Conservation (phyloP, 1,284 basidiomycete species). For the Naganishia cerealis region DNA sequence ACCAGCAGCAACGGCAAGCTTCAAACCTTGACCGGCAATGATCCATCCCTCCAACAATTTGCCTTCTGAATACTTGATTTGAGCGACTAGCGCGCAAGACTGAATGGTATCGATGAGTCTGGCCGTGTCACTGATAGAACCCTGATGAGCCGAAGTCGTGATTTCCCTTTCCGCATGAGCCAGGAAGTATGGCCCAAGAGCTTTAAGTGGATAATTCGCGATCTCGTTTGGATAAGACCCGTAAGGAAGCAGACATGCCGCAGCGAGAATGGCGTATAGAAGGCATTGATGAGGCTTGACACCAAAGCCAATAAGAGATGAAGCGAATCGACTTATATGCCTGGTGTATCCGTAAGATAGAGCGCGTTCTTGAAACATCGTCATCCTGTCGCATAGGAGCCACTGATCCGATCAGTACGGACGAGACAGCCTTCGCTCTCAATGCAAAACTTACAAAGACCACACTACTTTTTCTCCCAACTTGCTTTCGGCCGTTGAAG, state of each 20-base stretch:
- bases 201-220: constrained; percentile 19
- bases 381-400: neutral
- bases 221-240: constrained; percentile 23
- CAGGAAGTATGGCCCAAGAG: constrained; percentile 35
- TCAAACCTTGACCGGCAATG: constrained; percentile 30
- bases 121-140: constrained; percentile 38
- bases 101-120: constrained; percentile 46
- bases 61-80: constrained; percentile 37
- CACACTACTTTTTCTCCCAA: constrained; percentile 24
- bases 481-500: constrained; percentile 12
- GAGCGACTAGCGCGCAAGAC: constrained; percentile 39
- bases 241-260: constrained; percentile 20
- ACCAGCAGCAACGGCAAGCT: constrained; percentile 29
- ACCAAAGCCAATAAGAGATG: constrained; percentile 26
- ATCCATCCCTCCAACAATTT: constrained; percentile 48
- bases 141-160: constrained; percentile 29
- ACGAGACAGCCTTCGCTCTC: neutral
- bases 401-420: neutral
- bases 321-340: constrained; percentile 23
- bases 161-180: constrained; percentile 37
- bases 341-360: constrained; percentile 21
- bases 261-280: constrained; percentile 31
- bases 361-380: constrained; percentile 26
- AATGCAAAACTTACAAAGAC: constrained; percentile 8
- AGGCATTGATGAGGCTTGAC: constrained; percentile 27